Evolutionary conservation across 2,329 filamentous ascomycete species (phyloP), one percentile per base, ranked within the genome.

Genomic region (Cytospora paraplurivora): DNA sequence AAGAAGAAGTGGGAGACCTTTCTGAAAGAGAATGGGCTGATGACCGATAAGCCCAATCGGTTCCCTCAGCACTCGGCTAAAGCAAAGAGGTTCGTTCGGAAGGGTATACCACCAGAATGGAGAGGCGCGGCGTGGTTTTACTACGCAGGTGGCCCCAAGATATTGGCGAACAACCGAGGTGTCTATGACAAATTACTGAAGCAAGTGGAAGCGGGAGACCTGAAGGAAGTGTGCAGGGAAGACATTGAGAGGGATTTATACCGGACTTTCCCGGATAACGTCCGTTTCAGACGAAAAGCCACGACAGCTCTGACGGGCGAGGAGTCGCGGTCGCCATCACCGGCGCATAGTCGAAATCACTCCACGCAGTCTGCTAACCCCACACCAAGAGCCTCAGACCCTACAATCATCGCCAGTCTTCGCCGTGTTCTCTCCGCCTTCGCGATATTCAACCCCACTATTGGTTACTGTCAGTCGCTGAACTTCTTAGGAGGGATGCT

Each of bases 81-180:
- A 76, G 87, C 95, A 51, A 97, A 96, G 77, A 85, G 93, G 19
- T 97, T 95, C 73, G 86, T 97, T 56, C 88, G 93, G 58, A 98
- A 97, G 76, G 94, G 94, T 17, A 94, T 97, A 56, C 94, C 94
- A 3, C 92, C 93, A 0, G 92, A 97, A 68, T 96, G 93, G 87
- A 87, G 94, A 71, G 94, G 94, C n/a, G 90, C 91, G 7, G 94
- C 94, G 53, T 98, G 94, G 94, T 98, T 96, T 75, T 97, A 91
- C 78, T 98, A 97, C 73, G 92, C 93, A 12, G 92, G 92, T 21
- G 94, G 94, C 1, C 92, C 92, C 32, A 87, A 88, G 53, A 89
- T 92, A 68, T 75, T 97, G 65, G 85, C 87, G 58, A 89, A 91
- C 71, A 85, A 96, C 69, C 84, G 87, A 6, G 91, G 91, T 1